phyloP scores from a whole-genome alignment of 2,329 filamentous ascomycete species.

The Lachnellula arida region DNA sequence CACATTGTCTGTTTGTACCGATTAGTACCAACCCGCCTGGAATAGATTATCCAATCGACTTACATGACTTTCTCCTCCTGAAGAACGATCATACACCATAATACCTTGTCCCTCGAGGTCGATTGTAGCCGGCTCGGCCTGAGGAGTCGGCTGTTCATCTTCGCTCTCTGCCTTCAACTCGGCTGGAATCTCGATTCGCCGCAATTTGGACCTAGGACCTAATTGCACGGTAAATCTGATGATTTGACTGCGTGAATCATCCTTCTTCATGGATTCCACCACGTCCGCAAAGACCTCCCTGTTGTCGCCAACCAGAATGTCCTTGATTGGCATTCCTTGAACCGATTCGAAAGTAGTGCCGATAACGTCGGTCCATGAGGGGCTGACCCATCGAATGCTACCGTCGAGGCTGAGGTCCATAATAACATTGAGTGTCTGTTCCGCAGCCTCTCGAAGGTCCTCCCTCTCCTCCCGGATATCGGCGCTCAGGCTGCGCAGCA shows the following conservation, averaged over 20 bases:
- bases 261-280: conserved; percentile 82
- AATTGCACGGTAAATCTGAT: conserved; percentile 73
- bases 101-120: conserved; percentile 95
- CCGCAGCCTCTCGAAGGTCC: conserved; percentile 89
- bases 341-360: conserved; percentile 71
- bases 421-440: conserved; percentile 95
- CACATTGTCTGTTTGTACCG: conserved; percentile 76
- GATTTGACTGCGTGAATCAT: conserved; percentile 89
- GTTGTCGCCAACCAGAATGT: conserved; percentile 74
- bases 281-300: conserved; percentile 76
- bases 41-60: conserved; percentile 36
- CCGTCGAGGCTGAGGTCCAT: conserved; percentile 89
- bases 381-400: conserved; percentile 90
- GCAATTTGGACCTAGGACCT: conserved; percentile 63
- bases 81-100: conserved; percentile 89
- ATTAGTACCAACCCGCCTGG: conserved; percentile 26
- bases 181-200: conserved; percentile 35
- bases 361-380: conserved; percentile 91
- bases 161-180: conserved; percentile 20
- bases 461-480: conserved; percentile 91
- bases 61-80: conserved; percentile 86
- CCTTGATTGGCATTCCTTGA: conserved; percentile 70
- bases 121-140: conserved; percentile 50
- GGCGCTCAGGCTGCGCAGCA: conserved; percentile 70
- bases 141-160: conserved; percentile 29